phyloP scores from a whole-genome alignment of 2,329 filamentous ascomycete species.

The Cladosporium colombiae region DNA sequence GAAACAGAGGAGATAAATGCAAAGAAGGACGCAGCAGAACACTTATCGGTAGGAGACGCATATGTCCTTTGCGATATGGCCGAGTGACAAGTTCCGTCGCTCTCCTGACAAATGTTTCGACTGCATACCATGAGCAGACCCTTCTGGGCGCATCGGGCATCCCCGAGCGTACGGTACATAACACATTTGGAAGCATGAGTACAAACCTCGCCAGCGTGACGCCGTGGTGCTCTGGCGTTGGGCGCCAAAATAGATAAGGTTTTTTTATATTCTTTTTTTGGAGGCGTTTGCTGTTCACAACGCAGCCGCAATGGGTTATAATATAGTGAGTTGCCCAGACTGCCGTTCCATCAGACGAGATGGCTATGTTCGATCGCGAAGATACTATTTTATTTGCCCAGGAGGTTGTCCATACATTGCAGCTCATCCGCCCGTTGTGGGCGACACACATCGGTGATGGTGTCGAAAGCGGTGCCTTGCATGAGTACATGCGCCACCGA shows the following conservation, averaged over 20 bases:
- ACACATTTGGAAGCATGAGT: neutral
- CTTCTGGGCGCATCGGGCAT: neutral
- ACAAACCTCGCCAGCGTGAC: constrained; percentile 9
- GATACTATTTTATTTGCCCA: neutral
- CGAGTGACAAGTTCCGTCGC: neutral
- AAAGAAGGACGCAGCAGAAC: neutral
- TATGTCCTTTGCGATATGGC: neutral
- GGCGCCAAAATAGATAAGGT: neutral
- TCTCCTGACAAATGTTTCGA: neutral
- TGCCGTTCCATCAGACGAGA: neutral
- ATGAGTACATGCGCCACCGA: neutral
- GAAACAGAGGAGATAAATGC: neutral
- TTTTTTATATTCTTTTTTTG: no score
- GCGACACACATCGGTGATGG: neutral
- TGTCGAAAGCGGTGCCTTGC: neutral
- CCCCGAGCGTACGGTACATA: neutral
- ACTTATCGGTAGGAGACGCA: neutral
- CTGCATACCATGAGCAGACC: neutral
- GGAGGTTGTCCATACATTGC: neutral
- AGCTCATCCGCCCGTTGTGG: neutral
- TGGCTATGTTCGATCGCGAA: neutral
- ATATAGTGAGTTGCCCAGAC: neutral
- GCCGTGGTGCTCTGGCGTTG: neutral
- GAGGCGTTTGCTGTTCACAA: neutral
- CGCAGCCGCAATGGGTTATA: neutral